Evolutionary conservation across 345 rosid genomes (phyloP), one percentile per base, ranked within the genome.

Genomic region (Euphorbia peplus): DNA sequence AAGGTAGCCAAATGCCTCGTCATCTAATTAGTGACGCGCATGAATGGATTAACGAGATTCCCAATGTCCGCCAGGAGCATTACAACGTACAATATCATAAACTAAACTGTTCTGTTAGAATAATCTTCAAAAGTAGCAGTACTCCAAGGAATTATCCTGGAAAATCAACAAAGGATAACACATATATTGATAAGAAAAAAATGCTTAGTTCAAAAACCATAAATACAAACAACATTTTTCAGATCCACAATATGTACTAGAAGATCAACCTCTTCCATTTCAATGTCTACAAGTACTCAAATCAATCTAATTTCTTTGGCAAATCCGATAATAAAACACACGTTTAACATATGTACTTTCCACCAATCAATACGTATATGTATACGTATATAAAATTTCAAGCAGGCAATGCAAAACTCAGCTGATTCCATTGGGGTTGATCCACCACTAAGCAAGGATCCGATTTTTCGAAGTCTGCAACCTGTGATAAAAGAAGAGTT

Each of bases 371-470:
- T 42, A 37, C 16, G 35, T 14, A 18, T 26, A 6, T 32, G 29
- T 18, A 32, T 51, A 50, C n/a, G n/a, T n/a, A n/a, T n/a, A 8
- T 13, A 28, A 32, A 8, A 62, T 44, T 25, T 73, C 50, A 78
- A 0, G 95, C 96, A 57, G 92, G 97, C 74, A 95, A 70, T 5
- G 97, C 97, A 60, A 88, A 95, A 74, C 99, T 95, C 29, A 69
- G 70, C 63, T 91, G 84, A 16, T 18, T 75, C 98, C 98, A 95
- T 25, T 86, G 88, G 8, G 93, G 92, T 21, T 84, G 80, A 85
- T 95, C 99, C 83, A 91, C 73, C 78, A 95, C 96, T 2, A 73
- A 50, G 71, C 99, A 95, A 11, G 93, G 82, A 70, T 95, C 98
- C 44, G 90, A 75, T 76, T 95, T 95, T 82, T 91, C 87, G 52